phyloP scores from a whole-genome alignment of 441 rosid species.

The Gossypium armourianum region DNA sequence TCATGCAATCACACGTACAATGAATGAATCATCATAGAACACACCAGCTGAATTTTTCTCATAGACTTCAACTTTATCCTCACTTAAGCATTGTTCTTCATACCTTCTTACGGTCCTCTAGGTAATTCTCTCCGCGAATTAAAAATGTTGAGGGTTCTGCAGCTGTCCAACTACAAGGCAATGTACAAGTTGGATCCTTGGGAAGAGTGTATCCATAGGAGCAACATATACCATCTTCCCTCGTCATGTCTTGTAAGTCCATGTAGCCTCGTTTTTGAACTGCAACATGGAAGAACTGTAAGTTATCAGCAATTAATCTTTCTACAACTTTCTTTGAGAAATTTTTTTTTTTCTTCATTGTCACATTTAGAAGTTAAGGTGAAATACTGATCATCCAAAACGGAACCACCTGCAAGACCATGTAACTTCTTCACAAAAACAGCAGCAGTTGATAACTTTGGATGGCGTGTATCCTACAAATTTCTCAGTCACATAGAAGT shows the following conservation, averaged over 20 bases:
- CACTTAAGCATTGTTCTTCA: slow-evolving; percentile 10
- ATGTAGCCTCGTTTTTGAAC: slow-evolving; percentile 87
- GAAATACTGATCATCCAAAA: slow-evolving; percentile 17
- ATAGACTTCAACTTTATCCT: slow-evolving; percentile 4
- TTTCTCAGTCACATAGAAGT: slow-evolving; percentile 9
- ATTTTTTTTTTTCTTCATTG: not conserved
- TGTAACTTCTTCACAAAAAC: slow-evolving; percentile 77
- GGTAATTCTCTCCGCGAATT: slow-evolving; percentile 77
- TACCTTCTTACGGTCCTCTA: slow-evolving; percentile 76
- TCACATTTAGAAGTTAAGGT: slow-evolving; percentile 10
- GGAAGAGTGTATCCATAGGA: slow-evolving; percentile 77
- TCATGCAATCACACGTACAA: not conserved
- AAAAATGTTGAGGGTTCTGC: slow-evolving; percentile 75
- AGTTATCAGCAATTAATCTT: slow-evolving; percentile 14
- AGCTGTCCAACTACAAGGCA: slow-evolving; percentile 69
- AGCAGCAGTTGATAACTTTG: slow-evolving; percentile 62
- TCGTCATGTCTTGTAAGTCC: slow-evolving; percentile 63
- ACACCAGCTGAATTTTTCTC: not conserved
- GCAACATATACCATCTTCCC: slow-evolving; percentile 52
- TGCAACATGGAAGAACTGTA: slow-evolving; percentile 23
- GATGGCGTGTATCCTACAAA: slow-evolving; percentile 58
- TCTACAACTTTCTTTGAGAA: slow-evolving; percentile 13
- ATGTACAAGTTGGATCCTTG: slow-evolving; percentile 47
- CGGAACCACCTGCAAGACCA: slow-evolving; percentile 67
- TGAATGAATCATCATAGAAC: not conserved